Conservation (phyloP, 2,329 filamentous ascomycete genomes). For the Aspergillus udagawae region DNA sequence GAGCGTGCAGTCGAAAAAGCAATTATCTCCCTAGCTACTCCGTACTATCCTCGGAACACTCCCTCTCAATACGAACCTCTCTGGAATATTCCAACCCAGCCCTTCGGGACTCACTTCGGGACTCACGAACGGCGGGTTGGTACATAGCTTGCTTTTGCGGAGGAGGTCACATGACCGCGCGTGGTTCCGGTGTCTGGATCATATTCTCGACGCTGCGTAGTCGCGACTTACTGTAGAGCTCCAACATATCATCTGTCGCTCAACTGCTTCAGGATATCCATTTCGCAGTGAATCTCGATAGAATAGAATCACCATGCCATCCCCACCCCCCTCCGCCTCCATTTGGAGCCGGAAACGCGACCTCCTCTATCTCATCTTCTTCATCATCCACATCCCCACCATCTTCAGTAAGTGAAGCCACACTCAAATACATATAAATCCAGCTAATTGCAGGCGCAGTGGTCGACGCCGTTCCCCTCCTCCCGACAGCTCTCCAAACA, state of each 20-base stretch:
- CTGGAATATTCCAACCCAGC: slow-evolving; percentile 1
- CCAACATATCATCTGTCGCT: not conserved
- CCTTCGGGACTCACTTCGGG: slow-evolving; percentile 1
- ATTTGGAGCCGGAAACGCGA: slow-evolving; percentile 36
- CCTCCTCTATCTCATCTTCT: slow-evolving; percentile 53
- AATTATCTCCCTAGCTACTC: slow-evolving; percentile 12
- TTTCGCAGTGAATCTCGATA: not conserved
- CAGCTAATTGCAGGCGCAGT: slow-evolving; percentile 26
- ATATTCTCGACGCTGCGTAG: not conserved
- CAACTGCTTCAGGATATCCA: not conserved
- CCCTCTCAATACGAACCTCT: not conserved
- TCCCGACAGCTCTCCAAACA: slow-evolving; percentile 50
- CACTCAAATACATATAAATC: not conserved
- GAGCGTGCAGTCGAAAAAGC: slow-evolving; percentile 21
- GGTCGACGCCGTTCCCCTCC: slow-evolving; percentile 59
- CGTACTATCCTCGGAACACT: not conserved
- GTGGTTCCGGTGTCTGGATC: not conserved
- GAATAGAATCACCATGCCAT: slow-evolving; percentile 3
- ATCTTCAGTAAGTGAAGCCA: slow-evolving; percentile 50
- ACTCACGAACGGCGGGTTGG: slow-evolving; percentile 12
- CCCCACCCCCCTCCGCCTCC: slow-evolving; percentile 11
- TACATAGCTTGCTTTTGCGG: slow-evolving; percentile 8
- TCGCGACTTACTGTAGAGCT: not conserved
- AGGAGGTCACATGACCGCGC: slow-evolving; percentile 5
- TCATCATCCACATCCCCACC: slow-evolving; percentile 58